Evolutionary conservation across 2,329 filamentous ascomycete genomes (phyloP), one percentile per base, ranked within the genome.

Genomic region (Fusarium camptoceras): DNA sequence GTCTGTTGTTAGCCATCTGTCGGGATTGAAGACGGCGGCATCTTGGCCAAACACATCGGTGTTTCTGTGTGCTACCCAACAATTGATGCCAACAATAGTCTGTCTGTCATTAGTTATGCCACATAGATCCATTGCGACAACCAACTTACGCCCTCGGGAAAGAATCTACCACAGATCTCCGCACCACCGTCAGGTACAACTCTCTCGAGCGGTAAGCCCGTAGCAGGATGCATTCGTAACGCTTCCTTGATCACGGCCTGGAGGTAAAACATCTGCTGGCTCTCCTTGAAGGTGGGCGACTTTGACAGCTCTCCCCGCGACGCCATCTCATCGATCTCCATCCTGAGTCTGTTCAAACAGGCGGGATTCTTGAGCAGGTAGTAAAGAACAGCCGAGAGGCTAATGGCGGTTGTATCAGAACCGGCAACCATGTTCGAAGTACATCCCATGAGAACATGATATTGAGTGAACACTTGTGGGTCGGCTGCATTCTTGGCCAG

Each of bases 371-470:
- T 71, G 0, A 75, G 50, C 0, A 75, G 43, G 25, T 73, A 56
- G 31, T 75, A 73, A 6, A 75, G 11, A 20, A 72, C 58, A 3
- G 73, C 71, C 0, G 68, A 72, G 0, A 75, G 64, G 8, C 68
- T 71, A 16, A 74, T 74, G 0, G 73, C 73, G 0, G 73, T 75
- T 0, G 73, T 75, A 6, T 75, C 73, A 4, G 73, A 75, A 0
- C 73, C 73, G 0, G 72, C 73, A 1, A 73, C 68, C 68, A 75
- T 75, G 1, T 75, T 75, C 0, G 73, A 66, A 2, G 59, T 56
- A 14, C 73, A 74, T 1, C 72, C 69, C 11, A 68, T 55, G 1
- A 75, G 53, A 22, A 75, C 60, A 5, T 73, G 72, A 11, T 65
- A 69, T 16, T 63, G 47, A 0, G 73, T 72, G 2, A 75, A 75